These are phyloP conservation scores for Cyclaneusma minus DNA, from an alignment of 2,329 filamentous ascomycete genomes.

Conservation along the genomic window DNA sequence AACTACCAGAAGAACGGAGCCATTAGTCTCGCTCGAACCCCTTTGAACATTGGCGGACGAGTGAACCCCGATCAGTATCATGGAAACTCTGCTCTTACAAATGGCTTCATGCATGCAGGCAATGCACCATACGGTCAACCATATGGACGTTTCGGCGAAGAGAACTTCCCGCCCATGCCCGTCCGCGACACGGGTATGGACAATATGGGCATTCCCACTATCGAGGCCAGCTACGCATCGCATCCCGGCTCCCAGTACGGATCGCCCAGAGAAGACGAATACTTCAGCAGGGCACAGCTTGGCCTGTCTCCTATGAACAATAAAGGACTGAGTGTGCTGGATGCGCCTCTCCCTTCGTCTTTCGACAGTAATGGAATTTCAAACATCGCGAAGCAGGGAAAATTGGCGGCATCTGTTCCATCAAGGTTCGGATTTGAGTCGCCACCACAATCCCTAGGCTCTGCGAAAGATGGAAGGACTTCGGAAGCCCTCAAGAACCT, in stretches of 20 bases:
- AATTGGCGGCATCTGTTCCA: conserved; percentile 83
- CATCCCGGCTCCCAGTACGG: conserved; percentile 52
- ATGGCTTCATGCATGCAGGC: conserved; percentile 31
- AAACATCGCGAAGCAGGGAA: conserved; percentile 75
- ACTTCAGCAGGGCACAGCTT: conserved; percentile 41
- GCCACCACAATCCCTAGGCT: conserved; percentile 58
- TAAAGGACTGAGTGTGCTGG: conserved; percentile 70
- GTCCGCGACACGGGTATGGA: conserved; percentile 33
- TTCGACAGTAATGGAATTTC: conserved; percentile 95
- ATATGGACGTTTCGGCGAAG: conserved; percentile 24
- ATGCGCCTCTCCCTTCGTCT: conserved; percentile 82
- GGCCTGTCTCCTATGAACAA: conserved; percentile 63
- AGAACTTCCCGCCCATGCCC: conserved; percentile 23
- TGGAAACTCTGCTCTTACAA: conserved; percentile 57
- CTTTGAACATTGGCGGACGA: conserved; percentile 48
- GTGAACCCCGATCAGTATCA: conserved; percentile 50
- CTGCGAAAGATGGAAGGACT: conserved; percentile 42
- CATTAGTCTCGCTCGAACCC: conserved; percentile 28
- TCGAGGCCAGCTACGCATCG: conserved; percentile 37
- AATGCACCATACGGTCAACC: conserved; percentile 21
- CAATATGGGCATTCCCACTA: conserved; percentile 27
- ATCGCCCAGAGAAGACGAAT: conserved; percentile 63
- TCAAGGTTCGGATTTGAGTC: conserved; percentile 83
- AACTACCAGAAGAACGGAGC: conserved; percentile 62
- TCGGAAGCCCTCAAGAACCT: conserved; percentile 49